Evolutionary conservation across 1,139 yeast genomes (phyloP).

Genomic region (Hyphopichia pseudoburtonii): DNA sequence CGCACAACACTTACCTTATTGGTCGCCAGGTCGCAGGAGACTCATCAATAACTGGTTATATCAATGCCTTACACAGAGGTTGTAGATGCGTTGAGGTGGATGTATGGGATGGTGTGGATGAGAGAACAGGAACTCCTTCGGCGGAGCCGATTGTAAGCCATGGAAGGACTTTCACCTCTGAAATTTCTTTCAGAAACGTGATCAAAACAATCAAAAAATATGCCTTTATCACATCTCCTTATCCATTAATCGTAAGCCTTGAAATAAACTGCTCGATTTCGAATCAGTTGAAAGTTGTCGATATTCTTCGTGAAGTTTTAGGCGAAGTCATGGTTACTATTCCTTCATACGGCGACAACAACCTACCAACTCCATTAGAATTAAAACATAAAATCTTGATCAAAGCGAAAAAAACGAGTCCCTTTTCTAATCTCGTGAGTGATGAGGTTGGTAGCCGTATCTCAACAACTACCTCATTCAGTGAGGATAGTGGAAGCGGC

Average conservation of each 20-base stretch:
- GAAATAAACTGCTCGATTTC: conserved; percentile 75
- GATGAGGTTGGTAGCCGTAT: conserved; percentile 24
- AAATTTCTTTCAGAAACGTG: conserved; percentile 70
- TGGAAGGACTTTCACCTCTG: conserved; percentile 78
- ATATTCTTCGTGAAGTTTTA: conserved; percentile 52
- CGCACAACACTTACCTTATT: conserved; percentile 88
- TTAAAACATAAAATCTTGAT: conserved; percentile 68
- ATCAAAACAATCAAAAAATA: conserved; percentile 72
- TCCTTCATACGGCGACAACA: conserved; percentile 29
- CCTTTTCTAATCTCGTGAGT: conserved; percentile 17
- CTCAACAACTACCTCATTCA: conserved; percentile 45
- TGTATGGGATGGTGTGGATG: conserved; percentile 78
- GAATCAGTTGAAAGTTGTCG: conserved; percentile 61
- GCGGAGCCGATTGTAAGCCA: conserved; percentile 85
- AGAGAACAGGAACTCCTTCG: conserved; percentile 21
- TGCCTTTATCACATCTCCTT: conserved; percentile 81
- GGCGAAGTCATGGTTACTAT: conserved; percentile 57
- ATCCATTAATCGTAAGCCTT: conserved; percentile 82
- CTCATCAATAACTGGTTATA: conserved; percentile 88
- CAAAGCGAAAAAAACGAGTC: conserved; percentile 67
- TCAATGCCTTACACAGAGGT: conserved; percentile 85
- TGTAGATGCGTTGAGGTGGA: conserved; percentile 93
- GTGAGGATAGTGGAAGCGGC: conserved; percentile 37
- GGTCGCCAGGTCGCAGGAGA: conserved; percentile 94
- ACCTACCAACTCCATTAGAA: conserved; percentile 71